Base-by-base conservation (phyloP, 352 stramenopile genomes). In the Lagenidium sp. region DNA sequence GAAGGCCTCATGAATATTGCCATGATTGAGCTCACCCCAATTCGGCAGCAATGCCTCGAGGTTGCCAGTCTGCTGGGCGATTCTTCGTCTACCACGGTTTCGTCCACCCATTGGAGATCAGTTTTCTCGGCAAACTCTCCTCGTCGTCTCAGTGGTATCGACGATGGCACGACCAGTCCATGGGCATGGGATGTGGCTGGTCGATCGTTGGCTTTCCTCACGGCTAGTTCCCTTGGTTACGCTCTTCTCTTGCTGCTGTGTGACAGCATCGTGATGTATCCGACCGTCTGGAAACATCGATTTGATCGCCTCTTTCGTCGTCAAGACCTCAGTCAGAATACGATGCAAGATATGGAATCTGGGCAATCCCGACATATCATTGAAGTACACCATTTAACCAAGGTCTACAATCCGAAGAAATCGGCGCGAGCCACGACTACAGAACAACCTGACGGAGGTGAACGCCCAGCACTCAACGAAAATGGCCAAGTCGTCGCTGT, bases 261-360 rank as follows among this genome's bases (percentile, higher is more conserved):
- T 8, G 79, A 92, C 55, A 53, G 70, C 35, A 55, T 63, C 16
- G 69, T 83, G 57, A 87, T 82, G 65, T 89, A 88, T 44, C 70
- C 79, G 10, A 83, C 76, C 4, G 50, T 82, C 7, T 47, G 71
- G 4, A 40, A 66, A 18, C 50, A 76, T 44, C 55, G 55, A 15
- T 39, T 84, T 10, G 36, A 41, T 6, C 50, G 44, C 20, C 31
- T 44, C 10, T 37, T 65, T 32, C 55, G 51, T 16, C 44, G 54
- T n/a, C 10, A 63, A n/a, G n/a, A n/a, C n/a, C n/a, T n/a, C n/a
- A n/a, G n/a, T n/a, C n/a, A n/a, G n/a, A n/a, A n/a, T n/a, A n/a
- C n/a, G n/a, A n/a, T n/a, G 3, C 15, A 42, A 31, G 53, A 60
- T 13, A 26, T 57, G 6, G 57, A 65, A 25, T 53, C 41, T 1